Base-by-base conservation (phyloP, 1,284 basidiomycete genomes). In the Tetrapyrgos nigripes region DNA sequence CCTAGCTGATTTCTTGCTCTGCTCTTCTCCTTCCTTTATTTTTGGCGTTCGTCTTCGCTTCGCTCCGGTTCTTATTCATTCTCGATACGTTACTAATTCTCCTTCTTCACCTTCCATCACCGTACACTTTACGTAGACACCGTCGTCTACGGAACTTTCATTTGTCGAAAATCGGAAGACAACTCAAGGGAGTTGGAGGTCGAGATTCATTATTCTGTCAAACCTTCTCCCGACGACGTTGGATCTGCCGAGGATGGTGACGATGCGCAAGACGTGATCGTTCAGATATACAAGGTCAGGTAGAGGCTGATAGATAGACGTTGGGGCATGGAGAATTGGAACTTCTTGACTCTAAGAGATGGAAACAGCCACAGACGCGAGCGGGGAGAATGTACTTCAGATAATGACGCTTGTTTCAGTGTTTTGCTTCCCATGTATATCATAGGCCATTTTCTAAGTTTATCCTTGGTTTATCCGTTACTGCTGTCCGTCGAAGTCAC, bases 181-280 rank as follows among this genome's bases (percentile, higher is more conserved):
- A 98, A 98, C 72, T 88, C 88, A 28, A 82, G 97, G 51, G 96
- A 98, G 69, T 78, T 98, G 49, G 92, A 97, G 64, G 87, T 97
- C 14, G 96, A 98, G 77, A 91, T 98, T 48, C 94, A 96, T 70
- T 98, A 93, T 74, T 79, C 82, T 0, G 53, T 61, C 11, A 55
- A 56, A 29, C 37, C 14, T n/a, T n/a, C 6, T 6, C 37, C 37
- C 17, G 37, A n/a, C 19, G 55, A 44, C 13, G 67, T 59, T 11
- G 73, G 74, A 27, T 66, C 62, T 3, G 63, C 64, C 24, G 64
- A 66, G 1, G 64, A 70, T 2, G 72, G 74, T 51, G 78, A 82
- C 19, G 73, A 43, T 4, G 52, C 13, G 29, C 49, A 43, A 75
- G 28, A 61, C 19, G 52, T 61, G 17, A 73, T 85, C 24, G 88